These are phyloP conservation scores for Russula compacta DNA, from an alignment of 768 basidiomycete genomes.

Conservation along the genomic window DNA sequence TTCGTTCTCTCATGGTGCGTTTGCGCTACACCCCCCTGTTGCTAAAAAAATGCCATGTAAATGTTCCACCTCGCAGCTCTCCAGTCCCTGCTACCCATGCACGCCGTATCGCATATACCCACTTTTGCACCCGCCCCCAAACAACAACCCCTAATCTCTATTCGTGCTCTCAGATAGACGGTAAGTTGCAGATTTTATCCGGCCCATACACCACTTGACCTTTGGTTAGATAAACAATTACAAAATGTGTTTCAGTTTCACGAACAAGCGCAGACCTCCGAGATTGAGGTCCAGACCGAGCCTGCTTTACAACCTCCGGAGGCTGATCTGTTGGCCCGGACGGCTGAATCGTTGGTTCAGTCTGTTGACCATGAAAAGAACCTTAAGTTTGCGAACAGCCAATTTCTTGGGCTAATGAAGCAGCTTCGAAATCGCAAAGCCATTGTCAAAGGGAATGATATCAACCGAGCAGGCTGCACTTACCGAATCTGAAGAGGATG, in stretches of 20 bases:
- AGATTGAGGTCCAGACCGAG: slow-evolving; percentile 3
- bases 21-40: not conserved
- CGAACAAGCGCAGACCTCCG: slow-evolving; percentile 14
- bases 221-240: slow-evolving; percentile 21
- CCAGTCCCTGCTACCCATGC: slow-evolving; percentile 4
- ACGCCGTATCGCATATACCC: slow-evolving; percentile 31
- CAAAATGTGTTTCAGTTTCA: slow-evolving; percentile 43
- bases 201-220: slow-evolving; percentile 19
- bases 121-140: slow-evolving; percentile 23
- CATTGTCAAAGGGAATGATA: slow-evolving; percentile 66
- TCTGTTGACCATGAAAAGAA: slow-evolving; percentile 68
- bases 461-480: slow-evolving; percentile 25
- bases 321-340: slow-evolving; percentile 66
- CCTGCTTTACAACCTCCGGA: slow-evolving; percentile 26
- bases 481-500: slow-evolving; percentile 26
- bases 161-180: slow-evolving; percentile 30
- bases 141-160: slow-evolving; percentile 10
- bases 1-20: slow-evolving; percentile 8
- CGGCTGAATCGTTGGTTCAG: slow-evolving; percentile 70
- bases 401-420: slow-evolving; percentile 80
- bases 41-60: not conserved
- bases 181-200: slow-evolving; percentile 28
- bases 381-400: slow-evolving; percentile 77
- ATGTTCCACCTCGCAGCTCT: not conserved
- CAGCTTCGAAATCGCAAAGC: slow-evolving; percentile 73